Evolutionary conservation across 2,329 filamentous ascomycete species (phyloP), one percentile per base, ranked within the genome.

Genomic region (Talaromyces sp.): DNA sequence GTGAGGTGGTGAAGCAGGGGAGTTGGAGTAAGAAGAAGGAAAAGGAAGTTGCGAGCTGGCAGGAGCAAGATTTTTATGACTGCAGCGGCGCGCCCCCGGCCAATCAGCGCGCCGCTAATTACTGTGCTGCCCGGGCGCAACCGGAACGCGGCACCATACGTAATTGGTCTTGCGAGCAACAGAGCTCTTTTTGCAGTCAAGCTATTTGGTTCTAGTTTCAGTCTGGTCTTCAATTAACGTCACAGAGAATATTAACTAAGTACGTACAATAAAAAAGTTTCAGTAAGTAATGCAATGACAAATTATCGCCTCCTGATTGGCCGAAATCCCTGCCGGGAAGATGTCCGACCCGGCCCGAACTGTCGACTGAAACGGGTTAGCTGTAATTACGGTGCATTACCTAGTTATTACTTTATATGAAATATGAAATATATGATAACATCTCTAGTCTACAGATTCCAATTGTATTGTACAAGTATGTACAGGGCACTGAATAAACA

Each of bases 31-130:
- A 35, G 51, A 59, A 57, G 59, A 58, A 60, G 63, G 38, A 62
- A 60, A 63, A 65, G 61, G 61, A 63, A 65, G 61, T 58, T 57
- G 64, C 61, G 62, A 58, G 61, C 58, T 61, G 56, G 54, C 54
- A 65, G 58, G 61, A 57, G 56, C 57, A 65, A 61, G 56, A 62
- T 74, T 69, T 72, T 73, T 74, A 66, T 66, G 63, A 63, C 54
- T 61, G 60, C 61, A 61, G 72, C 73, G 71, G 74, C 58, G 58
- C 43, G 17, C 2, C 3, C 57, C 24, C 26, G 38, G 52, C 73
- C 73, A 75, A 75, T 75, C 70, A 75, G 59, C n/a, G 60, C 0
- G 3, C 3, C 32, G 68, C 68, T 73, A 70, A 72, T 75, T 74
- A 38, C 67, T 72, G 63, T 65, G 27, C 54, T 43, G 46, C 14